Conservation (phyloP, 768 basidiomycete species). For the Macrolepiota fuliginosa region DNA sequence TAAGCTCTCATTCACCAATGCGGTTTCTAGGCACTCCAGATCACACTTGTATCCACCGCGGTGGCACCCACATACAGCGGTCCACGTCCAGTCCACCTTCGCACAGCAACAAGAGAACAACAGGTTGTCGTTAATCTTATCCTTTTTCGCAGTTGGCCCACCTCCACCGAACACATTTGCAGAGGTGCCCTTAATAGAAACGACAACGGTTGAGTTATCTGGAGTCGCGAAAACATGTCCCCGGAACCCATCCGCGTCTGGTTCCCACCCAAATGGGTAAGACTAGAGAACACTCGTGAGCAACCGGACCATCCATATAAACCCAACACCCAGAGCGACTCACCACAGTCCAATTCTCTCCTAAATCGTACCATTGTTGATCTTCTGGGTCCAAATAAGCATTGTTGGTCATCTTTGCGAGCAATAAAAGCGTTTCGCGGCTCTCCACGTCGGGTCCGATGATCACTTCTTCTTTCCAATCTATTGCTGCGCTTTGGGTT, state of each 20-base stretch:
- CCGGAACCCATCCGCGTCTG: constrained; percentile 81
- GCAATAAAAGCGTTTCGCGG: constrained; percentile 68
- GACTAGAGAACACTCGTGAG: constrained; percentile 35
- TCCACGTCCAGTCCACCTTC: constrained; percentile 89
- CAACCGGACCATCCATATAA: background rate
- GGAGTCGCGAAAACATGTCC: constrained; percentile 88
- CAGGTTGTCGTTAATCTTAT: constrained; percentile 92
- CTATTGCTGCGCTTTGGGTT: constrained; percentile 40
- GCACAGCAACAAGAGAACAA: constrained; percentile 97
- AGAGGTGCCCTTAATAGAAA: constrained; percentile 95
- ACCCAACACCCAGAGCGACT: constrained; percentile 19
- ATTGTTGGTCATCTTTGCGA: constrained; percentile 96
- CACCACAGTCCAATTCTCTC: constrained; percentile 60
- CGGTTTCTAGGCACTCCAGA: constrained; percentile 70
- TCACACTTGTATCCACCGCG: constrained; percentile 79
- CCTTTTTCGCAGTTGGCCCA: constrained; percentile 86
- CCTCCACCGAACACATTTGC: constrained; percentile 68
- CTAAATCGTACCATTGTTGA: constrained; percentile 75
- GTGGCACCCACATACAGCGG: constrained; percentile 89
- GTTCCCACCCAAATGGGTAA: constrained; percentile 91
- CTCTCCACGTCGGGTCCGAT: constrained; percentile 73
- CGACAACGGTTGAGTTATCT: constrained; percentile 80
- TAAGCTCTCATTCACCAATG: constrained; percentile 74
- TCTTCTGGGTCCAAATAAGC: constrained; percentile 73
- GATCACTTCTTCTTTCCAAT: constrained; percentile 79